Evolutionary conservation across 2,329 filamentous ascomycete genomes (phyloP).

Genomic region (Pseudonectria foliicola): DNA sequence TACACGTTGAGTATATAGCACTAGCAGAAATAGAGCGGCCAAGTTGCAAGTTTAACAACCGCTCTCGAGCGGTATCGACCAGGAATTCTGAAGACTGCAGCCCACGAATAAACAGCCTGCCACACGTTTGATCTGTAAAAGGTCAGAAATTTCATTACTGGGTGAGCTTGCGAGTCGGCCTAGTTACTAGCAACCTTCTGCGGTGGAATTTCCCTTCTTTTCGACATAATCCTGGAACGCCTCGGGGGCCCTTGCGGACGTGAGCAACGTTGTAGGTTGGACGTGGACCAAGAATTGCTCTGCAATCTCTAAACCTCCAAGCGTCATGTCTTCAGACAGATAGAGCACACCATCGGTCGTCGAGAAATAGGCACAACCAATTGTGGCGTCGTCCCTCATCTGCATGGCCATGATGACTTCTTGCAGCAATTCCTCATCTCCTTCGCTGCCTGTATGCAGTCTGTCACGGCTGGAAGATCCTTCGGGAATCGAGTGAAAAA

Average conservation of each 20-base stretch:
- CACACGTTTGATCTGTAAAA: conserved; percentile 1
- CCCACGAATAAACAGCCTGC: conserved; percentile 47
- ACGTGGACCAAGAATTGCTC: conserved; percentile 51
- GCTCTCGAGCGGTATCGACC: conserved; percentile 58
- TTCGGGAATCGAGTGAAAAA: not conserved
- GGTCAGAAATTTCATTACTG: conserved; percentile 1
- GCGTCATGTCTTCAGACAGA: conserved; percentile 68
- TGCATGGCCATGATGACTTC: conserved; percentile 79
- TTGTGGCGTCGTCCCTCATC: conserved; percentile 57
- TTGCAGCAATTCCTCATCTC: conserved; percentile 10
- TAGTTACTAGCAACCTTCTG: conserved; percentile 4
- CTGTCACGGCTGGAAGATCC: not conserved
- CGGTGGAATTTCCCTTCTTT: conserved; percentile 8
- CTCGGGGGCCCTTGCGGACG: conserved; percentile 41
- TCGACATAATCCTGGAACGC: conserved; percentile 27
- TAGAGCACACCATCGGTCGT: conserved; percentile 62
- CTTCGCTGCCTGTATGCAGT: conserved; percentile 3
- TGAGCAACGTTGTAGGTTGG: conserved; percentile 49
- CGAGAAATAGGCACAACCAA: conserved; percentile 82
- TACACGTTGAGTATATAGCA: conserved; percentile 14
- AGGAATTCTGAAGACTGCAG: conserved; percentile 67
- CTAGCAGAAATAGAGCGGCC: conserved; percentile 7
- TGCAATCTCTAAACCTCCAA: conserved; percentile 62
- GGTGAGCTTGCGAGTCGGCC: not conserved
- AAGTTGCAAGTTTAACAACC: conserved; percentile 43